These are phyloP conservation scores for Phialemonium atrogriseum DNA, from an alignment of 2,329 filamentous ascomycete species.

Conservation along the genomic window DNA sequence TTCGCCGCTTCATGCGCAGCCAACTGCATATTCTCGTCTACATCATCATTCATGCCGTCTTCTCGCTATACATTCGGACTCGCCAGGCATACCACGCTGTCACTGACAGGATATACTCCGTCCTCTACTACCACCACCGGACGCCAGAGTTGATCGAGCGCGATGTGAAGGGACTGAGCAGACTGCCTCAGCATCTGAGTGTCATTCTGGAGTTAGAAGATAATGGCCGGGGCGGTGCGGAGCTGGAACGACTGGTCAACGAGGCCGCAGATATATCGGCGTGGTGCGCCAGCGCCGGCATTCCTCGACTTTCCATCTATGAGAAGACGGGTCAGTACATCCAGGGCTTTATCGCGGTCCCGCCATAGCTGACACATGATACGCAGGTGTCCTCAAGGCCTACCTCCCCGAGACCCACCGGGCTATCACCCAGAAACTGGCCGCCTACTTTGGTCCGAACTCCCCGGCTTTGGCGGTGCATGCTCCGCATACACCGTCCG, in stretches of 20 bases:
- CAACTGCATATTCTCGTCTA: slow-evolving; percentile 62
- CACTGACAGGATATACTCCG: slow-evolving; percentile 66
- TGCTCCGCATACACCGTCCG: slow-evolving; percentile 60
- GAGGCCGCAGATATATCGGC: slow-evolving; percentile 87
- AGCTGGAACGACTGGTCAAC: slow-evolving; percentile 75
- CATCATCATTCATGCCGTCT: slow-evolving; percentile 66
- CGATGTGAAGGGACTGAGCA: slow-evolving; percentile 68
- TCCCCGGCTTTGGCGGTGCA: slow-evolving; percentile 65
- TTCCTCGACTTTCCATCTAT: slow-evolving; percentile 82
- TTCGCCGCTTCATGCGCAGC: slow-evolving; percentile 52
- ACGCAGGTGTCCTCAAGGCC: slow-evolving; percentile 73
- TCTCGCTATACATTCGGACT: slow-evolving; percentile 79
- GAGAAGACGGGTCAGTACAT: slow-evolving; percentile 69
- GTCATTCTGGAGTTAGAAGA: slow-evolving; percentile 72
- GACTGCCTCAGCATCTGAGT: slow-evolving; percentile 78
- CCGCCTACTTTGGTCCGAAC: slow-evolving; percentile 75
- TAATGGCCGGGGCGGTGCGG: slow-evolving; percentile 60
- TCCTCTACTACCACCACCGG: slow-evolving; percentile 91
- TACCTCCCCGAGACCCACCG: slow-evolving; percentile 81
- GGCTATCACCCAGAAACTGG: slow-evolving; percentile 69
- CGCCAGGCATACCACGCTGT: slow-evolving; percentile 74
- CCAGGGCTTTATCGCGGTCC: not conserved
- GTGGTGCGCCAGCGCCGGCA: slow-evolving; percentile 86
- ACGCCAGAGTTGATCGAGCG: slow-evolving; percentile 87
- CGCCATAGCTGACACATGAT: slow-evolving; percentile 2